phyloP scores from a whole-genome alignment of 2,329 filamentous ascomycete species.

The Xylariaceae sp. region DNA sequence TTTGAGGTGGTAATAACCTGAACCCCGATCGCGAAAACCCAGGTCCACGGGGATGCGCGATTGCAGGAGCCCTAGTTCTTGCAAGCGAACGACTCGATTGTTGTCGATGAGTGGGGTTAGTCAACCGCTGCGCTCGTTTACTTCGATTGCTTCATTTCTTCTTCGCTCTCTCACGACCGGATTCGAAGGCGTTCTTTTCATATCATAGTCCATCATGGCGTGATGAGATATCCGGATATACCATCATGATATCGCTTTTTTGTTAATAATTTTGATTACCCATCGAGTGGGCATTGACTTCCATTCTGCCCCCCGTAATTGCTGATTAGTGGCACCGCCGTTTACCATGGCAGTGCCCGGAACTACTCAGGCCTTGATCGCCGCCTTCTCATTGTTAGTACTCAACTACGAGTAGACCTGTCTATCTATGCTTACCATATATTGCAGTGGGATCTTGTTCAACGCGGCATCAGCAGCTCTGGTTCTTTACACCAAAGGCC shows the following conservation, averaged over 20 bases:
- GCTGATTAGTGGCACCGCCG: conserved; percentile 20
- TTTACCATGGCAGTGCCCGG: conserved; percentile 54
- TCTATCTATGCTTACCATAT: conserved; percentile 37
- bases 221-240: conserved; percentile 19
- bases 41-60: conserved; percentile 20
- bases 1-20: conserved; percentile 22
- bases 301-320: conserved; percentile 26
- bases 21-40: conserved; percentile 20
- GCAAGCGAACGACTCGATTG: neutral
- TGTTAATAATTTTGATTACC: conserved; percentile 15
- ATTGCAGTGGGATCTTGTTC: conserved; percentile 57
- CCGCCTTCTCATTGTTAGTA: conserved; percentile 63
- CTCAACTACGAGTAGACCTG: neutral
- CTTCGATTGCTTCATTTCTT: conserved; percentile 13
- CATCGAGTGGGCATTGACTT: conserved; percentile 23
- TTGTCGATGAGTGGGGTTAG: neutral
- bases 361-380: conserved; percentile 56
- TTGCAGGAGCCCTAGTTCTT: conserved; percentile 18
- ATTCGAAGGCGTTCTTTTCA: neutral
- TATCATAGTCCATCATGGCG: conserved; percentile 10
- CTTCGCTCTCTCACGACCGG: neutral
- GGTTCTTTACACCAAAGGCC: conserved; percentile 53
- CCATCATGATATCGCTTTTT: conserved; percentile 23
- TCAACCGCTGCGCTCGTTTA: conserved; percentile 1
- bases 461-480: conserved; percentile 58